These are phyloP conservation scores for Trichoderma guizhouense DNA, from an alignment of 2,329 filamentous ascomycete genomes.

Conservation along the genomic window DNA sequence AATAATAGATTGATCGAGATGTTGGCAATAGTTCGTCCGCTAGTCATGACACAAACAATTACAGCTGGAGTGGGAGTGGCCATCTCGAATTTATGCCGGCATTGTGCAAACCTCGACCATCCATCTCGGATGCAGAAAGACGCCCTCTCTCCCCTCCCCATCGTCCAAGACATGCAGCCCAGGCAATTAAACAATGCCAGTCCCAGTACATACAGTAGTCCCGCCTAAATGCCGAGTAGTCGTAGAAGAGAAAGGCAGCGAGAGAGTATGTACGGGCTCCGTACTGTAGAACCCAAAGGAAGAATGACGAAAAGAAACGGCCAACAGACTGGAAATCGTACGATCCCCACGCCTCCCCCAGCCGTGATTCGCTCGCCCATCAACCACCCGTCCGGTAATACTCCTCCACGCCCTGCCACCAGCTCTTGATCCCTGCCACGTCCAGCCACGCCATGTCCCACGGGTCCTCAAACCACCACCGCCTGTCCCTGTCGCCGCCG, in stretches of 20 bases:
- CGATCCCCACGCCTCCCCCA: not conserved
- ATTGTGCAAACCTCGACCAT: not conserved
- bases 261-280: no score
- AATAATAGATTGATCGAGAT: not conserved
- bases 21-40: not conserved
- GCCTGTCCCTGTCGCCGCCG: conserved; percentile 23
- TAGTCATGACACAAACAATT: no score
- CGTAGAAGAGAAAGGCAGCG: no score
- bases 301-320: not conserved
- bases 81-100: not conserved
- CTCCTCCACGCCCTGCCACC: conserved; percentile 40
- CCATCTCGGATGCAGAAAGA: not conserved
- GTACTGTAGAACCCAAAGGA: not conserved
- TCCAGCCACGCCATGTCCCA: conserved; percentile 48
- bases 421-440: conserved; percentile 41
- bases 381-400: not conserved
- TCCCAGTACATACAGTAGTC: not conserved
- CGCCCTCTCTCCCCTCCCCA: not conserved
- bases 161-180: not conserved
- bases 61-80: no score
- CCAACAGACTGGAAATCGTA: not conserved
- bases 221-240: not conserved
- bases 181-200: not conserved
- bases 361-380: not conserved
- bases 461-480: conserved; percentile 54